Evolutionary conservation across 177 flowering plant species (phyloP).

Genomic region (Vitis hybrid): DNA sequence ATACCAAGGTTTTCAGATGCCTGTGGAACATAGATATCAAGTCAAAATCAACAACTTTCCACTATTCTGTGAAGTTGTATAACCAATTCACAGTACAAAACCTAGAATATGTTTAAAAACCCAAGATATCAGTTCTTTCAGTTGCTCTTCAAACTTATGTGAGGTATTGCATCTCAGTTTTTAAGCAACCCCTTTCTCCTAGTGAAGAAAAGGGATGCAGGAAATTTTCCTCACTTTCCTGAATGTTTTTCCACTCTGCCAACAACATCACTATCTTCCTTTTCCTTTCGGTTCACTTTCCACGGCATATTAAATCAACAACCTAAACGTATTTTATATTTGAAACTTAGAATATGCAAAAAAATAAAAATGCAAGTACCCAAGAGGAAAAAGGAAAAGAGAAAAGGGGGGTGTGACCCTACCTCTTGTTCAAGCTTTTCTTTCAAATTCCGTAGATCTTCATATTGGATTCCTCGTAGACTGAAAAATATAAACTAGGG

Average conservation of each 20-base stretch:
- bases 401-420: not conserved
- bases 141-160: not conserved
- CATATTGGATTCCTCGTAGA: constrained; percentile 67
- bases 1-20: constrained; percentile 97
- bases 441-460: constrained; percentile 65
- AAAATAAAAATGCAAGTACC: not conserved
- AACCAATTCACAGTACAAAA: not conserved
- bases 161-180: not conserved
- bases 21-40: constrained; percentile 29
- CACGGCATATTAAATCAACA: not conserved
- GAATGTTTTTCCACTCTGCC: not conserved
- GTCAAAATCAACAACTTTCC: not conserved
- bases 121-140: not conserved
- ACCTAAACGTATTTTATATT: not conserved
- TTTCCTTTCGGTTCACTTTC: not conserved
- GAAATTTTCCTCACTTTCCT: not conserved
- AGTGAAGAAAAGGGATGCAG: not conserved
- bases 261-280: not conserved
- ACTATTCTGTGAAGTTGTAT: not conserved
- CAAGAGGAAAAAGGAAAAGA: not conserved
- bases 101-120: not conserved
- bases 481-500: constrained; percentile 32
- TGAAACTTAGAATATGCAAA: not conserved
- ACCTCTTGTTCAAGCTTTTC: constrained; percentile 94
- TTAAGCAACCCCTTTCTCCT: not conserved